A percentile compares a stretch with the other conserved stretches of the same genome.
Evolutionary conservation across 768 basidiomycete species (phyloP).

Genomic region (Pleurotus eryngii): DNA sequence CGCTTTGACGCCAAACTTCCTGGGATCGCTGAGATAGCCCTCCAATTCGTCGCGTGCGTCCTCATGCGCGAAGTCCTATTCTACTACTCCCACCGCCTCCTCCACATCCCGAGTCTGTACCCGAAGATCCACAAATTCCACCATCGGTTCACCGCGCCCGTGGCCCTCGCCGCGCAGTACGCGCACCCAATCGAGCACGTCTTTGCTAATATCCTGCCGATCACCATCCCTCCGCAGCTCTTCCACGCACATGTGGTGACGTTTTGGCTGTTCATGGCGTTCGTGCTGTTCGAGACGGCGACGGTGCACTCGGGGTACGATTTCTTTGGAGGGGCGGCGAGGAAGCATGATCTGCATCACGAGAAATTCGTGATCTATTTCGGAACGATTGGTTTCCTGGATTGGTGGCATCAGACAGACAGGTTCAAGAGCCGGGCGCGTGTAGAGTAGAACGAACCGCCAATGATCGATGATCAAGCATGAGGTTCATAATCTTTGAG

Average conservation of each 20-base stretch:
- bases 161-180: conserved; percentile 28
- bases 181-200: conserved; percentile 23
- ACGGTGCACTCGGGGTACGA: conserved; percentile 27
- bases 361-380: conserved; percentile 25
- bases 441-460: too few species aligned
- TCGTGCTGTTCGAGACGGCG: conserved; percentile 21
- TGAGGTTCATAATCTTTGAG: too few species aligned
- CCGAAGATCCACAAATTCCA: conserved; percentile 26
- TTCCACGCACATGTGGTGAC: conserved; percentile 22
- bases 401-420: conserved; percentile 12
- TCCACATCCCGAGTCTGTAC: conserved; percentile 24
- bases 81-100: conserved; percentile 25
- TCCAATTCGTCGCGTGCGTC: conserved; percentile 17
- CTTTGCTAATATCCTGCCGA: conserved; percentile 25
- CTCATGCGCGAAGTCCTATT: conserved; percentile 26
- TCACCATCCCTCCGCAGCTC: conserved; percentile 21
- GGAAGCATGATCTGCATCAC: conserved; percentile 25
- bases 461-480: too few species aligned
- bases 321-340: conserved; percentile 21
- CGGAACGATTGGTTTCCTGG: conserved; percentile 22
- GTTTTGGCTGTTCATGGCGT: conserved; percentile 24
- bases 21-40: conserved; percentile 11
- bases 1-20: conserved; percentile 20
- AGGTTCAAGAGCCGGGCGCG: neutral
- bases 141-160: conserved; percentile 28